Evolutionary conservation across 495 filamentous ascomycete species (phyloP).

Genomic region (Penicillium samsonianum): DNA sequence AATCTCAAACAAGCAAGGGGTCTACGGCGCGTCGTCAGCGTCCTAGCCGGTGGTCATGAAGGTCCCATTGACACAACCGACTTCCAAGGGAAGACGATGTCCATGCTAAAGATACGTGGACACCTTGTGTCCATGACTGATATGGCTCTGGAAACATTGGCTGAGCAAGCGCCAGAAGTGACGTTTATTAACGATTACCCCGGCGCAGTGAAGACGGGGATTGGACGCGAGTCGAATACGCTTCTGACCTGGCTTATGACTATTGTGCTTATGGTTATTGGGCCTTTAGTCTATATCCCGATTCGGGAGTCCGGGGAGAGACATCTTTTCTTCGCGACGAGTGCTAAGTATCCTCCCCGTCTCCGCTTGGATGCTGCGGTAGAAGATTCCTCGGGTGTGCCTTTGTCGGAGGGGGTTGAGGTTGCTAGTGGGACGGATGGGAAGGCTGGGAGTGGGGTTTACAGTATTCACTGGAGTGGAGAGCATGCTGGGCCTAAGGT

Average conservation of each 20-base stretch:
- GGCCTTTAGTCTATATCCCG: constrained; percentile 33
- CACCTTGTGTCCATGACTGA: constrained; percentile 51
- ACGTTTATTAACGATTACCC: constrained; percentile 60
- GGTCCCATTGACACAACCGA: constrained; percentile 51
- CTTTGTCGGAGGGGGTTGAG: constrained; percentile 26
- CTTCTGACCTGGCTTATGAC: constrained; percentile 4
- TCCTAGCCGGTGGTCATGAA: constrained; percentile 57
- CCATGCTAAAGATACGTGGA: constrained; percentile 28
- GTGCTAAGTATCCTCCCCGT: constrained; percentile 43
- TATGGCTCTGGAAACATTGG: constrained; percentile 50
- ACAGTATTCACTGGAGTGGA: constrained; percentile 48
- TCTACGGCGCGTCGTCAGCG: constrained; percentile 60
- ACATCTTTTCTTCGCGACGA: constrained; percentile 56
- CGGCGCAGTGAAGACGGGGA: constrained; percentile 50
- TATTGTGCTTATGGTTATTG: constrained; percentile 24
- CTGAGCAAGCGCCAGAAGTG: constrained; percentile 51
- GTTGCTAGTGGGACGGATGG: constrained; percentile 47
- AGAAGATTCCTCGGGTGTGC: constrained; percentile 24
- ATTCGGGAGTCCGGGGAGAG: constrained; percentile 53
- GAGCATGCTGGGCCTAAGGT: constrained; percentile 38
- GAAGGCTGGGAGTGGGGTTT: constrained; percentile 52
- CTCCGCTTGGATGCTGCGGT: constrained; percentile 25
- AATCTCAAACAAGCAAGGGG: constrained; percentile 46
- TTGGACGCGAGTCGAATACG: constrained; percentile 25
- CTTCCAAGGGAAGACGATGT: constrained; percentile 36